Evolutionary conservation across 768 basidiomycete species (phyloP).

Genomic region (Trametes cingulata): DNA sequence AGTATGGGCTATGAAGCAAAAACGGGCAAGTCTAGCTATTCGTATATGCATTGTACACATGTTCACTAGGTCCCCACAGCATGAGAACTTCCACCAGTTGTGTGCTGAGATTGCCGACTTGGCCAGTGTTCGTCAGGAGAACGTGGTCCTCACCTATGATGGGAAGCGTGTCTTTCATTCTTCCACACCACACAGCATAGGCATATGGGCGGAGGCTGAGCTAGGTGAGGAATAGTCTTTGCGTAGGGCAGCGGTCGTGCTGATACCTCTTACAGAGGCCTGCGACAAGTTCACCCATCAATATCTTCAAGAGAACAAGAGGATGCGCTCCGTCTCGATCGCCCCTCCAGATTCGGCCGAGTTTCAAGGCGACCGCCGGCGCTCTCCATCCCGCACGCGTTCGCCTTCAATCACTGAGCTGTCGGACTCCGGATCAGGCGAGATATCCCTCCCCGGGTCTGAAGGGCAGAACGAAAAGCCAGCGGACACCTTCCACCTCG

Average conservation of each 20-base stretch:
- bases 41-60: neutral
- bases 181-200: conserved; percentile 63
- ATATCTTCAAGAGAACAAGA: conserved; percentile 52
- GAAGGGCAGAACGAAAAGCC: conserved; percentile 35
- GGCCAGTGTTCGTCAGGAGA: conserved; percentile 48
- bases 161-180: conserved; percentile 68
- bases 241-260: neutral
- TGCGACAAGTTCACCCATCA: conserved; percentile 65
- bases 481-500: conserved; percentile 61
- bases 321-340: conserved; percentile 28
- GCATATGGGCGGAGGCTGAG: conserved; percentile 67
- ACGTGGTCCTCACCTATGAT: conserved; percentile 61
- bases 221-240: conserved; percentile 45
- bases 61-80: conserved; percentile 38
- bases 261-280: conserved; percentile 48
- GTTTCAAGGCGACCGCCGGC: neutral
- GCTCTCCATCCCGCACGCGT: conserved; percentile 14
- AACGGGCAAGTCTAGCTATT: conserved; percentile 54
- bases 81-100: conserved; percentile 61
- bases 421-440: conserved; percentile 27
- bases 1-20: conserved; percentile 56
- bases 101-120: conserved; percentile 70
- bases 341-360: conserved; percentile 12
- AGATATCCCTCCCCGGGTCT: conserved; percentile 15
- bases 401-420: conserved; percentile 23